Evolutionary conservation across 345 rosid genomes (phyloP).

Genomic region (Atalantia buxifolia): DNA sequence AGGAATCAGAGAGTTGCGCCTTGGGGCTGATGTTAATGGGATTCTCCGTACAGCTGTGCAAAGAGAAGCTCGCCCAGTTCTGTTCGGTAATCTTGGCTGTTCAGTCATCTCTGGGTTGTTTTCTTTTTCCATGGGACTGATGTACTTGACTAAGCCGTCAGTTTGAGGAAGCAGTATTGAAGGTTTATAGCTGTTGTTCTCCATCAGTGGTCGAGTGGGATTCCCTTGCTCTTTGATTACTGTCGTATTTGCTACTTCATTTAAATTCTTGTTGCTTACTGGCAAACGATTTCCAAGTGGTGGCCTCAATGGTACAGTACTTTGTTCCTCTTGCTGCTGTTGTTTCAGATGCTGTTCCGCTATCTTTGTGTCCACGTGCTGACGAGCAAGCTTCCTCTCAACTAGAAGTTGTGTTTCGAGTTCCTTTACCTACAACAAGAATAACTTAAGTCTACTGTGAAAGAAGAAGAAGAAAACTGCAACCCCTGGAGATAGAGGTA

Average conservation of each 20-base stretch:
- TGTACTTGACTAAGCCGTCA: conserved; percentile 34
- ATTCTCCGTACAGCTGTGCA: conserved; percentile 40
- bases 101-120: conserved; percentile 71
- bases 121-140: conserved; percentile 69
- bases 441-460: background rate
- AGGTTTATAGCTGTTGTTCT: conserved; percentile 38
- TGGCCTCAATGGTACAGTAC: conserved; percentile 37
- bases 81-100: conserved; percentile 47
- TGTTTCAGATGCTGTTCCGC: conserved; percentile 66
- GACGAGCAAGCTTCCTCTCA: conserved; percentile 94
- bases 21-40: conserved; percentile 47
- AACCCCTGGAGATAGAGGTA: background rate
- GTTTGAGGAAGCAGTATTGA: conserved; percentile 30
- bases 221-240: conserved; percentile 39
- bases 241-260: conserved; percentile 26
- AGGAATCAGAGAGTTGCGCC: conserved; percentile 80
- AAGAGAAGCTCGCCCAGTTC: conserved; percentile 74
- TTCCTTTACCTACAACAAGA: conserved; percentile 65
- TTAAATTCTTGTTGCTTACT: conserved; percentile 37
- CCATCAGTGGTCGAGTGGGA: conserved; percentile 29
- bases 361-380: conserved; percentile 85
- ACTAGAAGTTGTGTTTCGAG: conserved; percentile 84
- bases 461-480: background rate
- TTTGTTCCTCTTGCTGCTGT: conserved; percentile 54
- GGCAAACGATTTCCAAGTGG: conserved; percentile 48